Base-by-base conservation (phyloP, 1,284 basidiomycete genomes). In the Malassezia brasiliensis region DNA sequence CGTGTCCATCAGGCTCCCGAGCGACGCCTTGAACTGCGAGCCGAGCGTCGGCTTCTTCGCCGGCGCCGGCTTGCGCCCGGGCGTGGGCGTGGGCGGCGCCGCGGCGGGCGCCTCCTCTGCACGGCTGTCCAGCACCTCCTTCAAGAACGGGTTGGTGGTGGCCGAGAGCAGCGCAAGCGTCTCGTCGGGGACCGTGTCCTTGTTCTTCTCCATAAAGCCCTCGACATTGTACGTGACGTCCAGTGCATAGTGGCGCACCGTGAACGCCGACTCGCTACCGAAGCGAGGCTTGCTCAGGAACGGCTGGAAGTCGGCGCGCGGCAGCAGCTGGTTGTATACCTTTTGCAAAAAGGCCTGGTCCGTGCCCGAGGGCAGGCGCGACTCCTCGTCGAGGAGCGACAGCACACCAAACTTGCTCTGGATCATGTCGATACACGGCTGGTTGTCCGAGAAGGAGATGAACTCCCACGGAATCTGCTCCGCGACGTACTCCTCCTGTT, bases 391-490 rank as follows among this genome's bases (percentile, higher is more conserved):
- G 31, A 99, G 81, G 30, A 98, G 80, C 2, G 93, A 85, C 47
- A 99, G 81, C 44, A 99, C 87, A 62, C 94, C 94, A 60, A 98
- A 84, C 76, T 86, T 96, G 65, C 91, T 88, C 78, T 98, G 94
- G 67, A 99, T 96, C 66, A 96, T 85, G 75, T 98, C 89, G 75
- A 99, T 98, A 75, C 90, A 96, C 34, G 90, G 90, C 74, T 98
- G 94, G 72, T 98, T 98, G 77, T 99, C 94, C 32, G 76, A 89
- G 77, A 96, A 99, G 72, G 96, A 90, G 76, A 99, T 98, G 77
- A 98, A 98, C 1, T 88, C 96, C 94, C 94, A 99, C 73, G 93
- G 90, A 76, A 99, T 99, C 77, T 96, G 82, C 75, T 99, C 94
- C 57, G 90, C 88, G 54, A 98, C 83, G 72, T 98, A 99, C 78